phyloP scores from a whole-genome alignment of 768 basidiomycete genomes.

The Steccherinum ochraceum region DNA sequence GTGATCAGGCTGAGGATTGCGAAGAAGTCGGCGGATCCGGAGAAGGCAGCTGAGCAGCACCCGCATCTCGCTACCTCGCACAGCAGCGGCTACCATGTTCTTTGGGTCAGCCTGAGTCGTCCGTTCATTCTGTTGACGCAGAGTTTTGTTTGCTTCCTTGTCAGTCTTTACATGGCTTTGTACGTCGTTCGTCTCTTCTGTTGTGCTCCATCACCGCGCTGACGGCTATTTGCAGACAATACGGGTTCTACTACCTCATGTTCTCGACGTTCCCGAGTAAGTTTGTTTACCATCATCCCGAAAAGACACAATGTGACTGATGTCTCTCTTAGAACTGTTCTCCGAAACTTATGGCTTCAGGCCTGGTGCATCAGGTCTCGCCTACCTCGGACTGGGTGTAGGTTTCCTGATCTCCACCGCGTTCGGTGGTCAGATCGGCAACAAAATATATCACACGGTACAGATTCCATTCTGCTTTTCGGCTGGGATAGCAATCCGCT shows the following conservation, averaged over 20 bases:
- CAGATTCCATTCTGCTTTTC: slow-evolving; percentile 1
- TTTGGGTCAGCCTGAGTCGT: slow-evolving; percentile 56
- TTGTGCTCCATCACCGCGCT: neutral
- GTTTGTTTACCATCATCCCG: no score
- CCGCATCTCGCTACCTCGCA: slow-evolving; percentile 23
- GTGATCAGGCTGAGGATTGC: slow-evolving; percentile 48
- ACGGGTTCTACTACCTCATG: slow-evolving; percentile 59
- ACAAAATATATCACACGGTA: slow-evolving; percentile 27
- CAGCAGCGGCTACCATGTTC: slow-evolving; percentile 27
- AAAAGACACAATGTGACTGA: no score
- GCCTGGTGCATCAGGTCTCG: slow-evolving; percentile 23
- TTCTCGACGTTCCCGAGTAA: slow-evolving; percentile 53
- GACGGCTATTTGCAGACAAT: slow-evolving; percentile 27
- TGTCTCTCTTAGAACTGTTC: slow-evolving; percentile 36
- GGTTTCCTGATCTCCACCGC: slow-evolving; percentile 28
- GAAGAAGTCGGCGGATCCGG: slow-evolving; percentile 33
- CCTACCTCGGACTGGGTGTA: slow-evolving; percentile 33
- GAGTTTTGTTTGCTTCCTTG: slow-evolving; percentile 14
- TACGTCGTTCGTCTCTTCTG: neutral
- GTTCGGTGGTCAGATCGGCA: slow-evolving; percentile 24
- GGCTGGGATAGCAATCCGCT: neutral
- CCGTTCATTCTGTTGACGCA: slow-evolving; percentile 12
- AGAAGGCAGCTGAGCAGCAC: slow-evolving; percentile 31
- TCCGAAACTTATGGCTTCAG: slow-evolving; percentile 25
- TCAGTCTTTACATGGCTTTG: slow-evolving; percentile 16